Evolutionary conservation across 345 rosid species (phyloP).

Genomic region (Salix purpurea): DNA sequence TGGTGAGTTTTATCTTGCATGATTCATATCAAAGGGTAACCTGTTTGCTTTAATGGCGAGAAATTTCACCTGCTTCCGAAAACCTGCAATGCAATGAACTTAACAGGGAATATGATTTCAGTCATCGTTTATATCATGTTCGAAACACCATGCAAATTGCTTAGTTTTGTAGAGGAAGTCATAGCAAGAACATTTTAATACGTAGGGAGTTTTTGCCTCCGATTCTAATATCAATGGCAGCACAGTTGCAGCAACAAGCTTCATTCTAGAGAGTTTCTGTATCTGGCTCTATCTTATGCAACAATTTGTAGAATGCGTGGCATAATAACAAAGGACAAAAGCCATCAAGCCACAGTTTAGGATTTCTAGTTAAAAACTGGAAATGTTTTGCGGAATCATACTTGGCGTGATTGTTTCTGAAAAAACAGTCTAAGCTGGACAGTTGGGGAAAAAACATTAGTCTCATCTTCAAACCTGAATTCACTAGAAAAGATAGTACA

Average conservation of each 20-base stretch:
- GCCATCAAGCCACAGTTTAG: not conserved
- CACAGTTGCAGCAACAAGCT: not conserved
- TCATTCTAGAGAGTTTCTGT: not conserved
- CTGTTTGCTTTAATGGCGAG: not conserved
- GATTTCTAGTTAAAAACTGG: not conserved
- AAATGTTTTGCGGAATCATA: not conserved
- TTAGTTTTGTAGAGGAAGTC: not conserved
- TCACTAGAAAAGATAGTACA: too few species aligned
- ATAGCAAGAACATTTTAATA: not conserved
- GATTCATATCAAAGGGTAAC: not conserved
- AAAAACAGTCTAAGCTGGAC: too few species aligned
- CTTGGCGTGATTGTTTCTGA: not conserved
- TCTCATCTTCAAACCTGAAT: too few species aligned
- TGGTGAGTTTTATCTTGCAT: constrained; percentile 37
- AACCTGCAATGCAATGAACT: not conserved
- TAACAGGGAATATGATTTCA: not conserved
- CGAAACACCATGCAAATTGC: not conserved
- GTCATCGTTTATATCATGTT: not conserved
- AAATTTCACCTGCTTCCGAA: too few species aligned
- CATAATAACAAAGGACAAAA: not conserved
- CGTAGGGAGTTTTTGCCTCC: not conserved
- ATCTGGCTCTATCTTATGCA: not conserved
- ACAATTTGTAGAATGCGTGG: not conserved
- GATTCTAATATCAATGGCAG: not conserved
- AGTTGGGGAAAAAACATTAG: too few species aligned